Conservation (phyloP, 2,329 filamentous ascomycete genomes). For the Fusarium udum region DNA sequence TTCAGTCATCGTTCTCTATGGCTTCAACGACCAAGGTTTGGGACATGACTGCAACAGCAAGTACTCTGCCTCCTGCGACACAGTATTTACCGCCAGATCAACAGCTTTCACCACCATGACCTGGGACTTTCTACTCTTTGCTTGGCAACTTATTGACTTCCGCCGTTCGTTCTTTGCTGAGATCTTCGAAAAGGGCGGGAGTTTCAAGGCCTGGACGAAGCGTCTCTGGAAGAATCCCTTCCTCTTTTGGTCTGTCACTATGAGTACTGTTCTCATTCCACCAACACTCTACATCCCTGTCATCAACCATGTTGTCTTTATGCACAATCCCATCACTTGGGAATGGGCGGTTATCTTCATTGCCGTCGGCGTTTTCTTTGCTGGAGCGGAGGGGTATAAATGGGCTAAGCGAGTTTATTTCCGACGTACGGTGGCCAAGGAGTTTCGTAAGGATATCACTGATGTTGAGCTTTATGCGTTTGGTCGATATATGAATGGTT, state of each 20-base stretch:
- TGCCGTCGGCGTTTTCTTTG: conserved; percentile 68
- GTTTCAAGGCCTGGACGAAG: conserved; percentile 61
- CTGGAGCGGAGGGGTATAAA: conserved; percentile 73
- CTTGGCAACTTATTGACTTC: conserved; percentile 74
- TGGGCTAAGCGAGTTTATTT: conserved; percentile 69
- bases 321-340: conserved; percentile 72
- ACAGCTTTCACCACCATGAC: conserved; percentile 74
- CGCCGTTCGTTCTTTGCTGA: conserved; percentile 72
- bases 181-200: conserved; percentile 57
- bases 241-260: conserved; percentile 58
- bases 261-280: conserved; percentile 66
- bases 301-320: conserved; percentile 72
- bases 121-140: conserved; percentile 74
- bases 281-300: conserved; percentile 74
- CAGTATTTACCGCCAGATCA: conserved; percentile 71
- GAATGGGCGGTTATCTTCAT: conserved; percentile 76
- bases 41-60: conserved; percentile 66
- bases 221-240: conserved; percentile 67
- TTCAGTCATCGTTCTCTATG: conserved; percentile 68
- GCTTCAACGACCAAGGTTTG: conserved; percentile 62
- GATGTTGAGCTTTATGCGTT: conserved; percentile 39
- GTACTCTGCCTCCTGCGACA: conserved; percentile 61
- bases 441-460: conserved; percentile 33
- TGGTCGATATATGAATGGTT: conserved; percentile 21
- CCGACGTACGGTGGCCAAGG: conserved; percentile 44